phyloP scores from a whole-genome alignment of 1,284 basidiomycete species.

The Wallemia mellicola region DNA sequence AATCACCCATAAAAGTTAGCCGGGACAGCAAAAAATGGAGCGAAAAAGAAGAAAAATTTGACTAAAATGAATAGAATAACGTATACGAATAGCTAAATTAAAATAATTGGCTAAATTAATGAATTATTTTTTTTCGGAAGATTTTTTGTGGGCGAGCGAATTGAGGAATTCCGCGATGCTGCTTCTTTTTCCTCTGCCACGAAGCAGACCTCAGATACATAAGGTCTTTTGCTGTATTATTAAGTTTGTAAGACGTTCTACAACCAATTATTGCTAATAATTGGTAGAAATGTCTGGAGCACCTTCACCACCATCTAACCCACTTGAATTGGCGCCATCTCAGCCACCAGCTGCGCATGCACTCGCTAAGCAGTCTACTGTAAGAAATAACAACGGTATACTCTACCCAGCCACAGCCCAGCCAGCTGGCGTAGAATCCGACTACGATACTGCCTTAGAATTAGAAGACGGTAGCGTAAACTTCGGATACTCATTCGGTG shows the following conservation, averaged over 20 bases:
- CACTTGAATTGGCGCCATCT: not conserved
- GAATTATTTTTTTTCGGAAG: not conserved
- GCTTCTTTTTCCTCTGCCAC: not conserved
- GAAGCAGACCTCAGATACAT: not conserved
- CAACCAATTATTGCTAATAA: not conserved
- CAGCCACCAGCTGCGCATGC: not conserved
- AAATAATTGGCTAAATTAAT: not conserved
- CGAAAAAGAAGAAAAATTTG: no score
- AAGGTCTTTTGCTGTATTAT: not conserved
- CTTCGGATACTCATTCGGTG: constrained; percentile 77
- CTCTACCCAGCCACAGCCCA: not conserved
- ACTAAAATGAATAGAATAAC: no score
- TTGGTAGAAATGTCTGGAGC: not conserved
- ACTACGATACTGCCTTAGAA: constrained; percentile 39
- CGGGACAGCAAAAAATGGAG: not conserved
- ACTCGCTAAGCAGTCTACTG: not conserved
- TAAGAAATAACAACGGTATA: not conserved
- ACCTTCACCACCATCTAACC: not conserved
- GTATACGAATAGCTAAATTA: no score
- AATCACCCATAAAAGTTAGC: not conserved
- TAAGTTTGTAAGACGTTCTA: not conserved
- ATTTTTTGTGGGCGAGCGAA: not conserved
- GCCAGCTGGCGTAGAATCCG: not conserved
- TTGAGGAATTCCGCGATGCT: not conserved
- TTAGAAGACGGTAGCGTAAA: constrained; percentile 69